Conservation (phyloP, 495 filamentous ascomycete species). For the Xylaria acuta region DNA sequence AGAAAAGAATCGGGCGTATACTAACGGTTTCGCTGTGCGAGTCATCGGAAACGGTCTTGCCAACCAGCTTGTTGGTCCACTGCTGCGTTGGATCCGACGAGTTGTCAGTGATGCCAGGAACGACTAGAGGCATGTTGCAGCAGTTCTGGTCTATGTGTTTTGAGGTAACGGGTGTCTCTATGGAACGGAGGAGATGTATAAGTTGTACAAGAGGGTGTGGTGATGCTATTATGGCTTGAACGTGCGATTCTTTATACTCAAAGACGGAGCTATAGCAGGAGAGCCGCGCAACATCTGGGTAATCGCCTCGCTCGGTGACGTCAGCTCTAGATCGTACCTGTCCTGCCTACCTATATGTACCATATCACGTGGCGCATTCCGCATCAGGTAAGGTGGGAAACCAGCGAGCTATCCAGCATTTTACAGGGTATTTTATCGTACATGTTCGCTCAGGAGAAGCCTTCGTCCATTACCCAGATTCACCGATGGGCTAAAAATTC, state of each 20-base stretch:
- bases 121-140: slow-evolving; percentile 78
- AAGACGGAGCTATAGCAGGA: neutral
- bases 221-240: neutral
- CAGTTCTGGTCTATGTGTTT: neutral
- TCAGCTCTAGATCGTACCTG: slow-evolving; percentile 19
- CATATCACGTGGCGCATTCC: neutral
- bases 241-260: neutral
- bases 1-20: neutral
- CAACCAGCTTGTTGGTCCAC: slow-evolving; percentile 76
- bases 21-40: slow-evolving; percentile 52
- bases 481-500: neutral
- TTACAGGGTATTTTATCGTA: neutral
- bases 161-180: neutral
- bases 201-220: neutral
- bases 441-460: neutral
- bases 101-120: slow-evolving; percentile 70
- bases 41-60: slow-evolving; percentile 66
- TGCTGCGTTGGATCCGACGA: slow-evolving; percentile 60
- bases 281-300: slow-evolving; percentile 8
- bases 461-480: neutral
- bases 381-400: slow-evolving; percentile 3
- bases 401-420: neutral
- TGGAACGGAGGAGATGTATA: neutral
- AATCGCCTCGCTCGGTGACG: slow-evolving; percentile 13
- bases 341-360: too few relatives aligned